phyloP scores from a whole-genome alignment of 768 basidiomycete genomes.

The Amanita subjunquillea region DNA sequence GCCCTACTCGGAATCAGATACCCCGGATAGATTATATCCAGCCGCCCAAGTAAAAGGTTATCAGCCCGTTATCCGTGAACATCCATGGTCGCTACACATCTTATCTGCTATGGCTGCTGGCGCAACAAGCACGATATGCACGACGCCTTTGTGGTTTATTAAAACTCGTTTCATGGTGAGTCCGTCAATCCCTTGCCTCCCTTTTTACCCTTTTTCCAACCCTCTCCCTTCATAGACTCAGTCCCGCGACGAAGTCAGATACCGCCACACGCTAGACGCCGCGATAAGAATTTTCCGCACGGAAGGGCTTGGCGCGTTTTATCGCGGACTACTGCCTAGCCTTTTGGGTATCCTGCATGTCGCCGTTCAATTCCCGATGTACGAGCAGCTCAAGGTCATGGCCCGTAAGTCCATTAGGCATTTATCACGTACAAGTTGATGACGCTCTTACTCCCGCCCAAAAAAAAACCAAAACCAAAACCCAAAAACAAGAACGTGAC shows the following conservation, averaged over 20 bases:
- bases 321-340: constrained; percentile 89
- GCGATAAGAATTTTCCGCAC: constrained; percentile 80
- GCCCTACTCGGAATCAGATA: constrained; percentile 1
- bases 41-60: constrained; percentile 82
- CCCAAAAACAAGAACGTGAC: constrained; percentile 26
- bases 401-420: constrained; percentile 48
- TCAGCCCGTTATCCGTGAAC: constrained; percentile 70
- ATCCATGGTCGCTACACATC: constrained; percentile 83
- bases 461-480: too few relatives aligned
- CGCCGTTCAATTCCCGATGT: constrained; percentile 94
- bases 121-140: constrained; percentile 84
- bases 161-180: constrained; percentile 97
- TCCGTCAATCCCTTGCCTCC: constrained; percentile 1
- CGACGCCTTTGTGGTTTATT: constrained; percentile 97
- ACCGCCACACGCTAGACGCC: constrained; percentile 86
- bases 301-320: constrained; percentile 85
- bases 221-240: constrained; percentile 58
- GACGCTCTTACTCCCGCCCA: not conserved
- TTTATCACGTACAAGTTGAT: not conserved
- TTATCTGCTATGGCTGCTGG: constrained; percentile 95
- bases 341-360: constrained; percentile 91
- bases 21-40: constrained; percentile 53
- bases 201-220: not conserved
- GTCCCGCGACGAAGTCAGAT: constrained; percentile 64
- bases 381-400: constrained; percentile 83